A percentile compares a stretch with the other conserved stretches of the same genome.
phyloP scores from a whole-genome alignment of 1,139 yeast species.

The Trichomonascaceae sp. region DNA sequence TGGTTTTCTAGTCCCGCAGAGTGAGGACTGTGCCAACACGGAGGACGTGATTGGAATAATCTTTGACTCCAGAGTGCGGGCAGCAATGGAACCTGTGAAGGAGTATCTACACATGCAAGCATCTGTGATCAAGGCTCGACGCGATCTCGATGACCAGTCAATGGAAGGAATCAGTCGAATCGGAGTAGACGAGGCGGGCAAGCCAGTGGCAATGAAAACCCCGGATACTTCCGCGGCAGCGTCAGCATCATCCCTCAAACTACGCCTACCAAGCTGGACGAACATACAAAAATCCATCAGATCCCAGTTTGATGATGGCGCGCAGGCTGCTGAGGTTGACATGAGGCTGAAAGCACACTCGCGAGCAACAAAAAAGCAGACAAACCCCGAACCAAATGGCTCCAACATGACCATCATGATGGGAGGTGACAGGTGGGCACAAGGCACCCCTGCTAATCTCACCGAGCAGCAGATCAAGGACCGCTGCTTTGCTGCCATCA shows the following conservation, averaged over 20 bases:
- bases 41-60: slow-evolving; percentile 71
- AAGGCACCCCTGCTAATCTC: slow-evolving; percentile 20
- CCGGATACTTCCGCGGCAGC: slow-evolving; percentile 1
- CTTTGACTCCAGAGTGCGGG: slow-evolving; percentile 64
- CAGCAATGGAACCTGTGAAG: slow-evolving; percentile 21
- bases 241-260: neutral
- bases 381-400: slow-evolving; percentile 20
- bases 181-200: slow-evolving; percentile 1
- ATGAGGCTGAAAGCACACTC: neutral
- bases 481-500: slow-evolving; percentile 36
- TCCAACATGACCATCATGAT: slow-evolving; percentile 79
- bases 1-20: slow-evolving; percentile 75
- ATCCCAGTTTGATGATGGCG: slow-evolving; percentile 6
- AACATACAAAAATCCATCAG: slow-evolving; percentile 1
- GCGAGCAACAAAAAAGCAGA: neutral
- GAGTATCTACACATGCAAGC: slow-evolving; percentile 1
- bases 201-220: neutral
- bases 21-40: slow-evolving; percentile 33
- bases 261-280: too few species aligned
- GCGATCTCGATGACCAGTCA: slow-evolving; percentile 1
- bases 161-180: neutral
- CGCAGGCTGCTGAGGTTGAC: neutral
- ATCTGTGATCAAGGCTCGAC: slow-evolving; percentile 3
- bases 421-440: slow-evolving; percentile 60
- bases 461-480: slow-evolving; percentile 32